These are phyloP conservation scores for Populus alba DNA, from an alignment of 345 rosid species.

Conservation along the genomic window DNA sequence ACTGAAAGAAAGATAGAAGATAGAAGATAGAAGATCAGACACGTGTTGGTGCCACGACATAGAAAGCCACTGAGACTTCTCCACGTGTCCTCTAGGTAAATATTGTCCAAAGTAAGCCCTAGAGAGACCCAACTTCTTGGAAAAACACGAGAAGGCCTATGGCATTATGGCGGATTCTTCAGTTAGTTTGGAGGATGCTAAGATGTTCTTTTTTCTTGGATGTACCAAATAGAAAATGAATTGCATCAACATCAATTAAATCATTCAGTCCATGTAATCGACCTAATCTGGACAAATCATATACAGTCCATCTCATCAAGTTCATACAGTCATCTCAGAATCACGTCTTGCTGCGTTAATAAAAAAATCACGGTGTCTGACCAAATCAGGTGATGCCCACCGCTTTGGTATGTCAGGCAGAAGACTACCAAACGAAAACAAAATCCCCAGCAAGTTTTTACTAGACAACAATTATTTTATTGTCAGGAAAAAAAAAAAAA, in stretches of 20 bases:
- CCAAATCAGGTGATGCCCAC: background rate
- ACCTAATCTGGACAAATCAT: background rate
- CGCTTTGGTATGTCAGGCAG: background rate
- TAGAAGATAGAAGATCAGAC: background rate
- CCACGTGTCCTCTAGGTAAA: background rate
- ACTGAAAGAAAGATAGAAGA: background rate
- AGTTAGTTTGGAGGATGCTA: too few species aligned
- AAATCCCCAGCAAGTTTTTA: background rate
- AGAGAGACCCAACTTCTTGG: background rate
- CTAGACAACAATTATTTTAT: background rate
- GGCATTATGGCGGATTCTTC: background rate
- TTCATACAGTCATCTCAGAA: background rate
- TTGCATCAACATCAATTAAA: background rate
- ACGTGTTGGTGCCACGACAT: background rate
- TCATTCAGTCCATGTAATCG: background rate
- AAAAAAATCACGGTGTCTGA: background rate
- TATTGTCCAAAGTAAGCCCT: background rate
- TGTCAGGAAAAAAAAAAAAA: background rate
- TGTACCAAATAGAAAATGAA: background rate
- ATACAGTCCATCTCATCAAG: background rate
- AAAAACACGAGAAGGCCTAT: background rate
- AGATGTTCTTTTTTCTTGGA: background rate
- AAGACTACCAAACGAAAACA: background rate
- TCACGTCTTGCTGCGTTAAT: background rate
- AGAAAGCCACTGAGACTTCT: too few species aligned